Percentiles rank a stretch among this genome's conserved stretches.
These are phyloP conservation scores for Penicillium decumbens DNA, from an alignment of 2,329 filamentous ascomycete genomes.

Conservation along the genomic window DNA sequence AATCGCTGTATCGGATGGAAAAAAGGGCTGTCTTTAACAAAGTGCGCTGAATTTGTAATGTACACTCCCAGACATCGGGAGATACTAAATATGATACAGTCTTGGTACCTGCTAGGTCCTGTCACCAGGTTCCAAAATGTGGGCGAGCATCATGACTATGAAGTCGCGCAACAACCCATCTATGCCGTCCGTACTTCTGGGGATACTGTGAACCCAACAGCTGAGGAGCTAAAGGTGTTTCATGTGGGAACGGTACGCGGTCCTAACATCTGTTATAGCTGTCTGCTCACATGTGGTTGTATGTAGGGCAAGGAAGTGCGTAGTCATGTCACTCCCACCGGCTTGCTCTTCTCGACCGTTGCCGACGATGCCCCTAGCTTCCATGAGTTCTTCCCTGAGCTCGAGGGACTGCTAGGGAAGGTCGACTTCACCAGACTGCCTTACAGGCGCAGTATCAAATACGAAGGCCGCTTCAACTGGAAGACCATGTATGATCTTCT, in stretches of 20 bases:
- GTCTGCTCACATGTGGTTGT: neutral
- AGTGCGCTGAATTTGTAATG: constrained; percentile 21
- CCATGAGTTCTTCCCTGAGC: constrained; percentile 51
- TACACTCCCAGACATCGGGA: no score
- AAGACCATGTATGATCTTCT: constrained; percentile 49
- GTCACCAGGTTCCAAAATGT: constrained; percentile 47
- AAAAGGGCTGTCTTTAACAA: constrained; percentile 49
- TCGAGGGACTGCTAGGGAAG: constrained; percentile 46
- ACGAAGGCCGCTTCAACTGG: constrained; percentile 56
- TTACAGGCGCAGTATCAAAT: constrained; percentile 51
- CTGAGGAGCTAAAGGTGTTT: constrained; percentile 41
- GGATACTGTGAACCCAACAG: constrained; percentile 23
- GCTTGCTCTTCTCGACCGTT: constrained; percentile 51
- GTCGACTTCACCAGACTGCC: constrained; percentile 54
- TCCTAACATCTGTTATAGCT: neutral
- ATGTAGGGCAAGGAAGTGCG: constrained; percentile 26
- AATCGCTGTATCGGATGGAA: constrained; percentile 49
- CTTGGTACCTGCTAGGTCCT: constrained; percentile 52
- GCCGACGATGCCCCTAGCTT: constrained; percentile 48
- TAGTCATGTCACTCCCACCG: constrained; percentile 47
- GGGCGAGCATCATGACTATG: constrained; percentile 45
- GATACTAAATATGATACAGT: constrained; percentile 29
- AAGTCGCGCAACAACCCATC: constrained; percentile 48
- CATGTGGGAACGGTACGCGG: constrained; percentile 30
- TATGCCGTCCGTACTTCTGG: constrained; percentile 37